Evolutionary conservation across 2,329 filamentous ascomycete genomes (phyloP).

Genomic region (Stachybotrys elegans): DNA sequence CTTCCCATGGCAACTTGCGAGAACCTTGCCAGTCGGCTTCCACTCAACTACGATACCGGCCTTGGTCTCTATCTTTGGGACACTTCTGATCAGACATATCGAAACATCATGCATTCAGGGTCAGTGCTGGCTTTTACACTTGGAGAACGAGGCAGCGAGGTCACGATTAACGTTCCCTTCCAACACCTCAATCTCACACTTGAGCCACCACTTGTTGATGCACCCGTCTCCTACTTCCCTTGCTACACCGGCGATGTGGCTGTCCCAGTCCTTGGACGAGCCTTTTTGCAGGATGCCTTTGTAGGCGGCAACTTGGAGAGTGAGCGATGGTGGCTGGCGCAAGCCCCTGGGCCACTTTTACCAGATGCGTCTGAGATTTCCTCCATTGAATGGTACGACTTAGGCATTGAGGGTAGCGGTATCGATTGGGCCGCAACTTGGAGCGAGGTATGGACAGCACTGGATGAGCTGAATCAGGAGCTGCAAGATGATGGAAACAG

Average conservation of each 20-base stretch:
- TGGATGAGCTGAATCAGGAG: not conserved
- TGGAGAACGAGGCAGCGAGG: not conserved
- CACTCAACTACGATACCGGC: conserved; percentile 26
- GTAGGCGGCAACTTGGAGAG: conserved; percentile 33
- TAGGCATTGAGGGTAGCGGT: not conserved
- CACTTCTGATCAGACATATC: conserved; percentile 23
- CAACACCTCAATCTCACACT: conserved; percentile 32
- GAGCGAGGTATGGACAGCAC: not conserved
- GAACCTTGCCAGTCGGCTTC: conserved; percentile 29
- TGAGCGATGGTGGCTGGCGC: conserved; percentile 13
- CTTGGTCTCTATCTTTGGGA: conserved; percentile 38
- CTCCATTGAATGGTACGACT: not conserved
- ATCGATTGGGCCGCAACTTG: not conserved
- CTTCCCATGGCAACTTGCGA: conserved; percentile 35
- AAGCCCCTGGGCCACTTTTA: conserved; percentile 9
- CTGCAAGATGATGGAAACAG: not conserved
- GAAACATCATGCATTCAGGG: conserved; percentile 32
- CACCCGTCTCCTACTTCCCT: conserved; percentile 35
- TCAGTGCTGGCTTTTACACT: conserved; percentile 32
- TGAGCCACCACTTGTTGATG: conserved; percentile 25
- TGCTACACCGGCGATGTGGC: conserved; percentile 24
- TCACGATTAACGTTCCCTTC: conserved; percentile 18
- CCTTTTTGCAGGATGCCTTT: conserved; percentile 43
- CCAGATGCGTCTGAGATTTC: not conserved
- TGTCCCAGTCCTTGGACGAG: conserved; percentile 32